Percentiles rank a stretch among this genome's conserved stretches.
Conservation (phyloP, 768 basidiomycete genomes). For the Phylloporus sp. region DNA sequence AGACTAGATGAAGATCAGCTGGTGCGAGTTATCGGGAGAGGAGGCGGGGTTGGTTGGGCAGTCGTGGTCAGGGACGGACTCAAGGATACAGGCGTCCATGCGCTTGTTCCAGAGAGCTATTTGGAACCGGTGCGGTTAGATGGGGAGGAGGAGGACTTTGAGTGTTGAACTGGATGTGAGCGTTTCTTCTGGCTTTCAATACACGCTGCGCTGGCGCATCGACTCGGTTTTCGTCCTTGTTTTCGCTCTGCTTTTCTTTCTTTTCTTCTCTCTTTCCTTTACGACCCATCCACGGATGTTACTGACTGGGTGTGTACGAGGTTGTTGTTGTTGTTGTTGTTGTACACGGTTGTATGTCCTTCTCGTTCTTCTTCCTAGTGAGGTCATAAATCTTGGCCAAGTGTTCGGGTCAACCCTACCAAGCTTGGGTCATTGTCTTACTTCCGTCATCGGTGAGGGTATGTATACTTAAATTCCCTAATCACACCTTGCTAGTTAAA, state of each 20-base stretch:
- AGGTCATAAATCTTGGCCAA: not conserved
- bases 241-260: not conserved
- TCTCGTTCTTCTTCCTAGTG: not conserved
- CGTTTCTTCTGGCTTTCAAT: not conserved
- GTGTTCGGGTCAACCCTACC: not conserved
- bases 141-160: slow-evolving; percentile 16
- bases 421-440: not conserved
- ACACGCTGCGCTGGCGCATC: slow-evolving; percentile 15
- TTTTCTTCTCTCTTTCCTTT: not conserved
- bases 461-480: too few species aligned
- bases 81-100: slow-evolving; percentile 46
- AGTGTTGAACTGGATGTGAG: not conserved
- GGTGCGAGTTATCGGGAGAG: slow-evolving; percentile 67
- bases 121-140: slow-evolving; percentile 51
- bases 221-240: not conserved
- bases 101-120: slow-evolving; percentile 78
- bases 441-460: too few species aligned
- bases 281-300: not conserved
- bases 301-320: not conserved
- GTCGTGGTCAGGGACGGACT: slow-evolving; percentile 50
- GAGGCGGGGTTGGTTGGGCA: slow-evolving; percentile 80
- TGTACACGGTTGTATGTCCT: slow-evolving; percentile 16
- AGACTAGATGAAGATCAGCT: slow-evolving; percentile 70
- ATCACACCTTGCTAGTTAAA: slow-evolving; percentile 44
- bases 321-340: slow-evolving; percentile 5